Evolutionary conservation across 139 green algal genomes (phyloP), one percentile per base, ranked within the genome.

Genomic region (Chlorella sp.): DNA sequence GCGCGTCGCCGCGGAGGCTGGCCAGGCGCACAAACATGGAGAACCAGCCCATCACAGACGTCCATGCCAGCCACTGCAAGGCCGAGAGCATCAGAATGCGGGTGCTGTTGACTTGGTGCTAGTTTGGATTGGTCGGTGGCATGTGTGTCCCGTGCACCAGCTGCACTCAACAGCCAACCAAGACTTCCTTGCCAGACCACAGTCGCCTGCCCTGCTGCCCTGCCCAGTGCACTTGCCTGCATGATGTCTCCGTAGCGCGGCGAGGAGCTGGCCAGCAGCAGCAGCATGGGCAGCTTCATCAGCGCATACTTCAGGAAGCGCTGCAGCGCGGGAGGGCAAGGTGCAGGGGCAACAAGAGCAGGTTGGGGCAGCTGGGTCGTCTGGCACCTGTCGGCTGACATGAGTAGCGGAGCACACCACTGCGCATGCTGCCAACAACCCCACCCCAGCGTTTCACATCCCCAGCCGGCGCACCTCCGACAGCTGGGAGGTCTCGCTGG

Each of bases 21-120:
- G 85, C 85, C 67, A 89, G 78, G 25, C 56, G 62, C 4, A 68
- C 36, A 38, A 89, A 89, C 71, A 78, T 38, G 26, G 36, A 63
- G 26, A 63, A 74, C 32, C 41, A 55, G 34, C 80, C 68, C 36
- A 70, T 34, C 3, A 78, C 80, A 5, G 25, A 25, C 0, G 62
- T 68, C 41, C 80, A 79, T 0, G 41, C 79, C 79, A 82, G 76
- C 76, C 76, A 82, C 76, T 82, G 55, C 73, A 32, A 36, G 65
- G n/a, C 15, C n/a, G 6, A 69, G 25, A 36, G 62, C 26, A 36
- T 18, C 26, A 1, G 28, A 4, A 30, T n/a, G n/a, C n/a, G n/a
- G n/a, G n/a, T n/a, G n/a, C n/a, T n/a, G n/a, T n/a, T n/a, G n/a
- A n/a, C n/a, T n/a, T n/a, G n/a, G n/a, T n/a, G n/a, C n/a, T n/a